Conservation (phyloP, 352 stramenopile species). For the Globisporangium abappressorium region DNA sequence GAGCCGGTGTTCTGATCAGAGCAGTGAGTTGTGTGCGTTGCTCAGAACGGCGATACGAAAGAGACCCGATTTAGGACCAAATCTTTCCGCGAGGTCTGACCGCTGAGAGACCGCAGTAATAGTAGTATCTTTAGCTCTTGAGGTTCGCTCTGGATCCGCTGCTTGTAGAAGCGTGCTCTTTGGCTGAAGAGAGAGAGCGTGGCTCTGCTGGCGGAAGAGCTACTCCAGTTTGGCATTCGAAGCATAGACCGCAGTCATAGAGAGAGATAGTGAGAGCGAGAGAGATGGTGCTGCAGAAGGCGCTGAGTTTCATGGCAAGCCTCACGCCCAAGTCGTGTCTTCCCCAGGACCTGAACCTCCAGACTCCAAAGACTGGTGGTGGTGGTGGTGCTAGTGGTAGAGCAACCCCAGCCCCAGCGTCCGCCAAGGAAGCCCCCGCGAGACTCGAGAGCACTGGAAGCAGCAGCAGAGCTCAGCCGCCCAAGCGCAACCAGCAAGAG, state of each 20-base stretch:
- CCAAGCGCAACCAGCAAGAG: conserved; percentile 17
- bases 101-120: neutral
- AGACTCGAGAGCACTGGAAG: conserved; percentile 1
- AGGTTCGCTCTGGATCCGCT: neutral
- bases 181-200: too few relatives aligned
- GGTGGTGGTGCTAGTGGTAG: too few relatives aligned
- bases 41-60: neutral
- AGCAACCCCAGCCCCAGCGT: neutral
- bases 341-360: neutral
- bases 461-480: neutral
- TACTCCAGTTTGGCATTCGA: conserved; percentile 10
- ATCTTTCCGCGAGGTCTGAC: neutral
- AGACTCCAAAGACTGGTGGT: neutral
- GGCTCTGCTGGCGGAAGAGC: neutral
- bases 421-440: neutral
- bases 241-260: neutral
- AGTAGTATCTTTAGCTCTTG: neutral
- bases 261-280: conserved; percentile 1
- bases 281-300: conserved; percentile 42
- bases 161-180: neutral
- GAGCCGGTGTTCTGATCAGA: too few relatives aligned
- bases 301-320: conserved; percentile 29
- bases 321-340: conserved; percentile 12
- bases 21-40: neutral
- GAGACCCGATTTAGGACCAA: neutral